Evolutionary conservation across 2,329 filamentous ascomycete species (phyloP).

Genomic region (Aspergillus ochraceoroseus): DNA sequence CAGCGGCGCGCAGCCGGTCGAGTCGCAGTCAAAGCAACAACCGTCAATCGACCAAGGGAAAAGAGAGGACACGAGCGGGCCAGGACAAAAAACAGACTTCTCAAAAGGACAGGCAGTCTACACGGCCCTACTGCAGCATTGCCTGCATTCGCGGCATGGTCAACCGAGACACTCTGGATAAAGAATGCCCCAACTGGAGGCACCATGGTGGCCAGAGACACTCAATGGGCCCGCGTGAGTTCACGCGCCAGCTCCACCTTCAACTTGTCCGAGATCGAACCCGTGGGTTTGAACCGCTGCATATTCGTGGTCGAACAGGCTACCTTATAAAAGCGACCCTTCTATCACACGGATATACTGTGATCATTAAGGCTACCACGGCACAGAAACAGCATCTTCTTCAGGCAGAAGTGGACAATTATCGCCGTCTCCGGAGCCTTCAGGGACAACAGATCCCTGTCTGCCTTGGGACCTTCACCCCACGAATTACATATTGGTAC

Average conservation of each 20-base stretch:
- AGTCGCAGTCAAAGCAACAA: constrained; percentile 28
- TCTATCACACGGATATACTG: constrained; percentile 26
- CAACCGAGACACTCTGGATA: constrained; percentile 19
- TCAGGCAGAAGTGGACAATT: constrained; percentile 24
- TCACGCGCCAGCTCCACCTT: constrained; percentile 18
- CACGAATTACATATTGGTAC: constrained; percentile 24
- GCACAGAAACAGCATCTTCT: constrained; percentile 20
- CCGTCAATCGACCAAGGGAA: constrained; percentile 17
- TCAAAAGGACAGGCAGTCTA: background rate
- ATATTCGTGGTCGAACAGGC: constrained; percentile 25
- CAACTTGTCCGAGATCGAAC: constrained; percentile 20
- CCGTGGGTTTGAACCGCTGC: constrained; percentile 24
- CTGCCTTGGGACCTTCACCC: constrained; percentile 24
- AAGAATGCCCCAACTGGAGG: constrained; percentile 35
- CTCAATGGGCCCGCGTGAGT: constrained; percentile 19
- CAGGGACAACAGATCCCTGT: constrained; percentile 27
- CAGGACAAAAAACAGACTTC: constrained; percentile 12
- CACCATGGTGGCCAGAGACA: constrained; percentile 29
- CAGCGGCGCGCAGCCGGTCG: constrained; percentile 17
- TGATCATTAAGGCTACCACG: constrained; percentile 28
- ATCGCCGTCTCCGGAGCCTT: constrained; percentile 19
- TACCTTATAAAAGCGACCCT: constrained; percentile 30
- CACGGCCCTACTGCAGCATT: constrained; percentile 22
- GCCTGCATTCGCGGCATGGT: constrained; percentile 22
- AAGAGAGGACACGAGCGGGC: constrained; percentile 13